Conservation (phyloP, 441 rosid species). For the Corymbia citriodora region DNA sequence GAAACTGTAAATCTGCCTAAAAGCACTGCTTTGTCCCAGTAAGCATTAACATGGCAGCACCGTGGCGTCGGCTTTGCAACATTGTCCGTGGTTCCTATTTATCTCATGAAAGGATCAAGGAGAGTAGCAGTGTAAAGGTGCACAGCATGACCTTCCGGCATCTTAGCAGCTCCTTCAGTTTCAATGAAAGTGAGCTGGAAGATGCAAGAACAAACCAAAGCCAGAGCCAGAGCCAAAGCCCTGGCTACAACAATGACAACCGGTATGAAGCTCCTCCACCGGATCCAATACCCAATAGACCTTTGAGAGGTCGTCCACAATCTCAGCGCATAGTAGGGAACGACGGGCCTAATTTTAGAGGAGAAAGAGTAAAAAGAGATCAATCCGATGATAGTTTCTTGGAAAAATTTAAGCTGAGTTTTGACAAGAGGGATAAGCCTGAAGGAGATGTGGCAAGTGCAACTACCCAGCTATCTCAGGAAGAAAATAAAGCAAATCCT, state of each 20-base stretch:
- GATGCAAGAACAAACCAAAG: background rate
- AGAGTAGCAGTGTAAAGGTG: background rate
- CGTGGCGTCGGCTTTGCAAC: background rate
- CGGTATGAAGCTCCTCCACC: slow-evolving; percentile 23
- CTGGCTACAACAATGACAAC: background rate
- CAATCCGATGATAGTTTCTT: slow-evolving; percentile 58
- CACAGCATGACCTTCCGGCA: background rate
- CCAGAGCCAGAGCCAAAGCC: background rate
- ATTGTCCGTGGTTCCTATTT: background rate
- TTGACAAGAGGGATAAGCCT: slow-evolving; percentile 13
- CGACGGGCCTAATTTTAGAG: background rate
- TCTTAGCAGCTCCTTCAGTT: background rate
- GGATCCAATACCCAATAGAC: slow-evolving; percentile 59
- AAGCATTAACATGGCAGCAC: background rate
- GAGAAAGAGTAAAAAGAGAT: slow-evolving; percentile 13
- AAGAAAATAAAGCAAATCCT: background rate
- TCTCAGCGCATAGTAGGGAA: background rate
- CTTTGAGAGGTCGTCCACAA: slow-evolving; percentile 38
- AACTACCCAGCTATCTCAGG: background rate
- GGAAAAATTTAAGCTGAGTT: slow-evolving; percentile 61
- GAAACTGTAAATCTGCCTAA: background rate
- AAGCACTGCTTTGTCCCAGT: background rate
- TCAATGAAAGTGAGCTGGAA: background rate
- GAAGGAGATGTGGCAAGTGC: slow-evolving; percentile 1
- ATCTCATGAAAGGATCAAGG: background rate